Base-by-base conservation (phyloP, 75 land plant species). In the Cunninghamia lanceolata region DNA sequence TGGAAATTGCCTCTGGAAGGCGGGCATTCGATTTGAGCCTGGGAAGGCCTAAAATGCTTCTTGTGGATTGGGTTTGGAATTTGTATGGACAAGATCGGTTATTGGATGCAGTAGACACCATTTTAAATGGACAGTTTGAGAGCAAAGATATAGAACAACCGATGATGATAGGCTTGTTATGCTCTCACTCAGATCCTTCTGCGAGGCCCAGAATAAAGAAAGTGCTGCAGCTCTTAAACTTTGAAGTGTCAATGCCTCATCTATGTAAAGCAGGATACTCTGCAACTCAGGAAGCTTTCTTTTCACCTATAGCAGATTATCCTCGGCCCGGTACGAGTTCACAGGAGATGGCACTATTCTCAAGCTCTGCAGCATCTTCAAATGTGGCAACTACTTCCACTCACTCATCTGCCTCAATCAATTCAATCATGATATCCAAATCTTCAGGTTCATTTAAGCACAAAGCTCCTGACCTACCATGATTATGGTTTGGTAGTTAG, bases 181-280 rank as follows among this genome's bases (percentile, higher is more conserved):
- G 96, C 82, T 89, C 84, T 47, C 93, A 96, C 75, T 94, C 94
- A 10, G 89, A 93, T 73, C 83, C 89, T 40, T 79, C 81, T 47
- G 75, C 86, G 38, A 88, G 96, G 87, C 97, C 97, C 16, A 84
- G 40, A 16, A 90, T 93, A 89, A 91, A 89, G 85, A 83, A 91
- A 75, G 95, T 89, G 17, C 89, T 87, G 1, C 89, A 93, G 84
- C 89, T 92, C 79, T 87, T 94, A 2, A 85, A 82, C 9, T 87
- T 88, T 45, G 88, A 86, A 42, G 77, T 43, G 8, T 36, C 82
- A 3, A 0, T 91, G 82, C 83, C 47, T 28, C 14, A 0, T 38
- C n/a, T 82, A 3, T 19, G 9, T 3, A 54, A 54, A 54, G 59
- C 59, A 54, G 59, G 21, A 54, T 54, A 54, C 59, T 54, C 59